Conservation (phyloP, 202 grass and related monocot genomes). For the Schoenoplectus tabernaemontani region DNA sequence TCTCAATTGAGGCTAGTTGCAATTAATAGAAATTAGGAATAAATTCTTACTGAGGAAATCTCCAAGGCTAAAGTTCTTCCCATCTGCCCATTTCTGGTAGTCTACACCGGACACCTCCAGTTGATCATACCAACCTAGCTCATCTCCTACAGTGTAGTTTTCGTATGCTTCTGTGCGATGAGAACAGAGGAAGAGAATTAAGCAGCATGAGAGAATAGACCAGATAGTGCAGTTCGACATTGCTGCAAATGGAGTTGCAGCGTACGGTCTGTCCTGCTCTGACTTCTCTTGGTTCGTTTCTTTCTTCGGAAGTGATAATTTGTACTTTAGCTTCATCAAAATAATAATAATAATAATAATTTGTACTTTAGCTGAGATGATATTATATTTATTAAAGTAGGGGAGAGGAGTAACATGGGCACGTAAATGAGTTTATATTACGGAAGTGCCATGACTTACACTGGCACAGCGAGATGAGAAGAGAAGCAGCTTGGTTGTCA, state of each 20-base stretch:
- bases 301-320: conserved; percentile 21
- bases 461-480: background rate
- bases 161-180: conserved; percentile 35
- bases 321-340: too few species aligned
- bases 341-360: too few species aligned
- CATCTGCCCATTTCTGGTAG: conserved; percentile 81
- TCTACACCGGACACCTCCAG: conserved; percentile 38
- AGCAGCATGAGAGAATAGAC: background rate
- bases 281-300: conserved; percentile 17
- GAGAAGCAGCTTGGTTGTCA: background rate
- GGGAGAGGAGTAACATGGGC: background rate
- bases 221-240: conserved; percentile 8
- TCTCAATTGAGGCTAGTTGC: background rate
- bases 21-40: background rate
- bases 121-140: conserved; percentile 78
- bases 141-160: conserved; percentile 87
- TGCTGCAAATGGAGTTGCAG: conserved; percentile 20
- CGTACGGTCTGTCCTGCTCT: conserved; percentile 14
- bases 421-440: background rate
- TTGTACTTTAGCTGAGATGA: conserved; percentile 1
- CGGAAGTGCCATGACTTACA: background rate
- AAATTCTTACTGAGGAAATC: conserved; percentile 93
- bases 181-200: background rate
- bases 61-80: conserved; percentile 85
- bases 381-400: background rate